Conservation (phyloP, 2,329 filamentous ascomycete genomes). For the Periconia sp. region DNA sequence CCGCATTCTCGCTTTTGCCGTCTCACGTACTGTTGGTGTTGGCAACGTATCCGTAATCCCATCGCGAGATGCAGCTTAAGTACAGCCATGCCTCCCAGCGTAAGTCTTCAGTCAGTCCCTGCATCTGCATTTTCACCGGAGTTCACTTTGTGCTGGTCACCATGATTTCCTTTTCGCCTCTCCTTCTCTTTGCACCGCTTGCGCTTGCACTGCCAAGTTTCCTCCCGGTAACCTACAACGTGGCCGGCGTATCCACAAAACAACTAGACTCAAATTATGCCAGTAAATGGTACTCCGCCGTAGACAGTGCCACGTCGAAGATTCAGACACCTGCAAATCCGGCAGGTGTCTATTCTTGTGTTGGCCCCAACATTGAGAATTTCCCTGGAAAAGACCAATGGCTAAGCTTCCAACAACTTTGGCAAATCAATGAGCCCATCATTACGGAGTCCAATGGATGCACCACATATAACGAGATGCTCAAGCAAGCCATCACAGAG, state of each 20-base stretch:
- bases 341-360: slow-evolving; percentile 11
- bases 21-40: too few species aligned
- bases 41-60: too few species aligned
- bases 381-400: slow-evolving; percentile 14
- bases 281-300: slow-evolving; percentile 7
- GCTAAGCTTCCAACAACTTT: slow-evolving; percentile 18
- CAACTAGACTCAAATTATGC: too few species aligned
- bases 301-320: neutral
- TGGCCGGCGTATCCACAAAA: too few species aligned
- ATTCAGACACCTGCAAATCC: slow-evolving; percentile 6
- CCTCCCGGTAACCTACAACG: too few species aligned
- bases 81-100: too few species aligned
- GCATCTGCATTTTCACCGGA: too few species aligned
- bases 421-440: slow-evolving; percentile 18
- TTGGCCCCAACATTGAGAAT: slow-evolving; percentile 10
- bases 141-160: too few species aligned
- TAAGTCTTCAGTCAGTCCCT: too few species aligned
- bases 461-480: slow-evolving; percentile 5
- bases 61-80: too few species aligned
- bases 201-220: too few species aligned
- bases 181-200: slow-evolving; percentile 3
- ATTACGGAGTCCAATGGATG: slow-evolving; percentile 9
- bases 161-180: slow-evolving; percentile 1
- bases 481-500: slow-evolving; percentile 17
- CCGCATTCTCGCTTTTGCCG: too few species aligned